phyloP scores from a whole-genome alignment of 805 yeast genomes.

The Candida cerambycidarum region DNA sequence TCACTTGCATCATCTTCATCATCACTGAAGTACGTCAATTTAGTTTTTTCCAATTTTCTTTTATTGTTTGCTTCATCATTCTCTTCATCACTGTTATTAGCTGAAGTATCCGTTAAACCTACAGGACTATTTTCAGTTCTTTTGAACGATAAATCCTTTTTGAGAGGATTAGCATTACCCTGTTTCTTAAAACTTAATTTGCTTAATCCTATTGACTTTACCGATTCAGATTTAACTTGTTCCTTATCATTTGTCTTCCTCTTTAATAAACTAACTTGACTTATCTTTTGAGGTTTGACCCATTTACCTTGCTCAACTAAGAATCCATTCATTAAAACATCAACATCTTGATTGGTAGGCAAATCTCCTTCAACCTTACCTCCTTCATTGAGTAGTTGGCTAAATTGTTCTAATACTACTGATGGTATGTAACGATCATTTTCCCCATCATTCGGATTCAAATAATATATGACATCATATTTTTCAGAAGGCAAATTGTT shows the following conservation, averaged over 20 bases:
- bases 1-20: slow-evolving; percentile 52
- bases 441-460: slow-evolving; percentile 50
- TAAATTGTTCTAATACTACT: slow-evolving; percentile 14
- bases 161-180: neutral
- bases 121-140: slow-evolving; percentile 16
- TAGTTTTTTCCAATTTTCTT: slow-evolving; percentile 45
- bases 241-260: slow-evolving; percentile 12
- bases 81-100: slow-evolving; percentile 37
- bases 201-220: neutral
- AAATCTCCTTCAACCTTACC: slow-evolving; percentile 57
- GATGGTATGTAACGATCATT: slow-evolving; percentile 48
- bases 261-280: slow-evolving; percentile 34
- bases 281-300: slow-evolving; percentile 50
- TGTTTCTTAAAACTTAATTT: neutral
- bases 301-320: slow-evolving; percentile 48
- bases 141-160: slow-evolving; percentile 8
- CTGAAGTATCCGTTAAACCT: slow-evolving; percentile 47
- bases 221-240: neutral
- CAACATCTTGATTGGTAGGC: slow-evolving; percentile 51
- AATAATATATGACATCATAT: slow-evolving; percentile 49
- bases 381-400: slow-evolving; percentile 37
- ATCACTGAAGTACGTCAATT: slow-evolving; percentile 56
- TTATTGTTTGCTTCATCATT: slow-evolving; percentile 44
- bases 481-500: slow-evolving; percentile 39
- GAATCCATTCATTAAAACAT: slow-evolving; percentile 68